phyloP scores from a whole-genome alignment of 805 yeast genomes.

The Candida hungchunana region DNA sequence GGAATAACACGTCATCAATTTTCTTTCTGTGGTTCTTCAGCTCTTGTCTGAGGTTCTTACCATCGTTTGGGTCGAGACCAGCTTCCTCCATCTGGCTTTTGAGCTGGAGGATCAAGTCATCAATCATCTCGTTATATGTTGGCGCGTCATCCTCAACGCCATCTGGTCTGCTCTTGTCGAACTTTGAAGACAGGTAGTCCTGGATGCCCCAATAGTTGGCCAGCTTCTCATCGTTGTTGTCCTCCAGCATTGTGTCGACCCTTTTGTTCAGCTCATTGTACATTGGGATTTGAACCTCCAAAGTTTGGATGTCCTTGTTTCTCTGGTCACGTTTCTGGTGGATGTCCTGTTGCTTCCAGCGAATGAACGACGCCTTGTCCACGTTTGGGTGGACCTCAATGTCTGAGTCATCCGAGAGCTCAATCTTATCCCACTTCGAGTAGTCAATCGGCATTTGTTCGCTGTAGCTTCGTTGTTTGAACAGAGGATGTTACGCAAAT shows the following conservation, averaged over 20 bases:
- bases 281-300: constrained; percentile 77
- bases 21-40: constrained; percentile 61
- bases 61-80: constrained; percentile 40
- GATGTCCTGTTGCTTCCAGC: constrained; percentile 96
- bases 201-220: constrained; percentile 30
- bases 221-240: constrained; percentile 38
- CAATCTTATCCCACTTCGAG: constrained; percentile 97
- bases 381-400: constrained; percentile 98
- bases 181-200: constrained; percentile 42
- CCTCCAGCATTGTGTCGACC: constrained; percentile 56
- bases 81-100: constrained; percentile 51
- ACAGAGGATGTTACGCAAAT: no score
- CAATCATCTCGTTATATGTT: constrained; percentile 88
- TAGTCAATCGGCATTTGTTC: constrained; percentile 85
- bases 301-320: constrained; percentile 69
- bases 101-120: constrained; percentile 78
- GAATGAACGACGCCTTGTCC: constrained; percentile 85
- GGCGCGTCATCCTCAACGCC: constrained; percentile 46
- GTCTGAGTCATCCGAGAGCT: constrained; percentile 94
- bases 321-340: constrained; percentile 87
- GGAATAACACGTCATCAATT: constrained; percentile 60
- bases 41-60: constrained; percentile 32
- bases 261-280: constrained; percentile 69
- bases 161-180: constrained; percentile 59
- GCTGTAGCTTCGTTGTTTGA: no score